Base-by-base conservation (phyloP, 805 yeast genomes). In the Metschnikowia lunata region DNA sequence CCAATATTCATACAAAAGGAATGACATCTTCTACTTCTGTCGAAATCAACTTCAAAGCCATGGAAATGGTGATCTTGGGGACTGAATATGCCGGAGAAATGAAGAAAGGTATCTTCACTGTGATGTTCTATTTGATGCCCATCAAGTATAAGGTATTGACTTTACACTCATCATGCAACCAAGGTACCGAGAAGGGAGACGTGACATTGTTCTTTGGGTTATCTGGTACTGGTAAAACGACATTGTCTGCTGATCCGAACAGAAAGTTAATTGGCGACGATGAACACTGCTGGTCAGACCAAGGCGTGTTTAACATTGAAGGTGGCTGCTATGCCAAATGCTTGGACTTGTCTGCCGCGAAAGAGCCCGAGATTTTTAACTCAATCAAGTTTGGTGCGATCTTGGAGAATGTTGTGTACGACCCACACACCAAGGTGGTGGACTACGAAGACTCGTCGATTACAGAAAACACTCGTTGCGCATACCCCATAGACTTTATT, bases 291-390 rank as follows among this genome's bases (percentile, higher is more conserved):
- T 91, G 99, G 99, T 87, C 97, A 14, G 95, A 91, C 70, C 76
- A 85, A 57, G 99, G 99, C 74, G 97, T 91, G 48, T 91, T 91
- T 83, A 93, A 93, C 80, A 90, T 91, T 61, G 99, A 91, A 76
- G 99, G 99, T 70, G 99, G 99, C 55, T 91, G 99, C 78, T 91
- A 91, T 76, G 98, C 98, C 61, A 91, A 91, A 74, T 90, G 97
- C 75, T 76, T 91, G 54, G 96, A 88, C 61, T 77, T 91, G 54
- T 74, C 88, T 40, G 83, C 76, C 53, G 97, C 88, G 72, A 91
- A 85, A 72, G 99, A 91, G 76, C 99, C 99, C 40, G 99, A 91
- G 74, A 91, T 91, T 66, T 93, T 82, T 79, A 81, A 88, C 69
- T 95, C 98, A 37, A 87, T 91, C 71, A 85, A 78, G 69, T 91